Percentiles rank a stretch among this genome's conserved stretches.
Evolutionary conservation across 805 yeast species (phyloP).

Genomic region (Saccharomycopsis lassenensis): DNA sequence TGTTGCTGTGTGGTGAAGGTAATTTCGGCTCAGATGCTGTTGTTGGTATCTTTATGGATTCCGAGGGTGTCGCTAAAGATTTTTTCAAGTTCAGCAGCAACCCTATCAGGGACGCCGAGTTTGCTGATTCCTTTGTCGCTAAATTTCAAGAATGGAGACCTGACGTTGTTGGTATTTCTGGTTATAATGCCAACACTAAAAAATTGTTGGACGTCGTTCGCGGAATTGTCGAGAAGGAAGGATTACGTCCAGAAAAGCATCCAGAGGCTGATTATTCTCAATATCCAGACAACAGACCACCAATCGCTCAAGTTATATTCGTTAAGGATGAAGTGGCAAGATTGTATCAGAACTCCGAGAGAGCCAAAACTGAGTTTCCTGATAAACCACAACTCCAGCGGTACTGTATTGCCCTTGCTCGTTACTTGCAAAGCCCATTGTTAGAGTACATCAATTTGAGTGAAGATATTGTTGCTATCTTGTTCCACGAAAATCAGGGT

Average conservation of each 20-base stretch:
- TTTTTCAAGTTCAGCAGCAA: conserved; percentile 68
- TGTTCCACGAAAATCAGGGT: conserved; percentile 64
- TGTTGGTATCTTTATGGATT: conserved; percentile 68
- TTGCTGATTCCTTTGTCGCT: conserved; percentile 50
- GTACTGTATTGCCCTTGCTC: conserved; percentile 81
- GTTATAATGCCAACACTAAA: conserved; percentile 67
- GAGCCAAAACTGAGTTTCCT: conserved; percentile 70
- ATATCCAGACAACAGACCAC: conserved; percentile 27
- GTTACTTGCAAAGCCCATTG: conserved; percentile 89
- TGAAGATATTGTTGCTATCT: conserved; percentile 57
- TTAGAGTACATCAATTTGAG: conserved; percentile 77
- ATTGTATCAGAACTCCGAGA: conserved; percentile 66
- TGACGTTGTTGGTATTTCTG: conserved; percentile 84
- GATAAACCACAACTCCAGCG: conserved; percentile 72
- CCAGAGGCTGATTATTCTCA: conserved; percentile 21
- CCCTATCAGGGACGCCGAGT: conserved; percentile 48
- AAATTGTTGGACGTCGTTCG: conserved; percentile 45
- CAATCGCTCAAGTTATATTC: conserved; percentile 60
- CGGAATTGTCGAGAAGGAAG: conserved; percentile 45
- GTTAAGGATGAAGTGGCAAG: conserved; percentile 92
- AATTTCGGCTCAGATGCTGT: conserved; percentile 73
- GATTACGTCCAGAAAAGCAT: conserved; percentile 28
- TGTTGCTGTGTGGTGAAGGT: conserved; percentile 82
- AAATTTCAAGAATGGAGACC: conserved; percentile 60
- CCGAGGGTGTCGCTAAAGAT: conserved; percentile 68